A percentile compares a stretch with the other conserved stretches of the same genome.
phyloP scores from a whole-genome alignment of 129 eudicot species.

The Flaveria sonorensis region DNA sequence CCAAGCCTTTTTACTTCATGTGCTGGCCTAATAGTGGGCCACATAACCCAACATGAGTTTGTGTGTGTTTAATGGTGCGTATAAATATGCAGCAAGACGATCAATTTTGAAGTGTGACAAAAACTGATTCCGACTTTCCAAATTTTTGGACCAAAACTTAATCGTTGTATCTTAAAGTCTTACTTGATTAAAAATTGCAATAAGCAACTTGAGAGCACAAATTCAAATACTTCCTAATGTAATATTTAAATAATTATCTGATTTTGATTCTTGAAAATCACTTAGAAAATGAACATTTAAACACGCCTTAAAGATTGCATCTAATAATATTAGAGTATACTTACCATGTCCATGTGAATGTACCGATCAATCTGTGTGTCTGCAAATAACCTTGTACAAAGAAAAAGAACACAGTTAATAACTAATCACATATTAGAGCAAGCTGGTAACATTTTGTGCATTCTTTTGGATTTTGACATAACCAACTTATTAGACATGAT shows the following conservation, averaged over 20 bases:
- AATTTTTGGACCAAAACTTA: not conserved
- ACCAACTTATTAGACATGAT: not conserved
- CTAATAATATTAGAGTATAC: not conserved
- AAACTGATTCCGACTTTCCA: not conserved
- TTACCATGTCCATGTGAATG: slow-evolving; percentile 85
- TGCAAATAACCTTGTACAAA: slow-evolving; percentile 55
- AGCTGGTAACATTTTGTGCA: not conserved
- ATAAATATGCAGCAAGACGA: not conserved
- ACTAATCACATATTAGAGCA: slow-evolving; percentile 16
- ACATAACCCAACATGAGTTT: not conserved
- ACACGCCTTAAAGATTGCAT: not conserved
- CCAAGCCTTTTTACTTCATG: too few species aligned
- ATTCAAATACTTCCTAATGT: not conserved
- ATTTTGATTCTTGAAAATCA: not conserved
- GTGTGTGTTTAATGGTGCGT: not conserved
- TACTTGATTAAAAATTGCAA: not conserved
- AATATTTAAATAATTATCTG: not conserved
- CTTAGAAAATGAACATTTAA: not conserved
- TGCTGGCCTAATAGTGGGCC: too few species aligned
- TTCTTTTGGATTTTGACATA: not conserved
- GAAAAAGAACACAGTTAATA: slow-evolving; percentile 8
- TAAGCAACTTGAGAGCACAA: not conserved
- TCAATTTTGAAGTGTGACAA: not conserved
- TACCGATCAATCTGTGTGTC: slow-evolving; percentile 60
- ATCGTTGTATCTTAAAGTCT: too few species aligned